A percentile compares a stretch with the other conserved stretches of the same genome.
phyloP scores from a whole-genome alignment of 805 yeast species.

The Barnettozyma siamensis region DNA sequence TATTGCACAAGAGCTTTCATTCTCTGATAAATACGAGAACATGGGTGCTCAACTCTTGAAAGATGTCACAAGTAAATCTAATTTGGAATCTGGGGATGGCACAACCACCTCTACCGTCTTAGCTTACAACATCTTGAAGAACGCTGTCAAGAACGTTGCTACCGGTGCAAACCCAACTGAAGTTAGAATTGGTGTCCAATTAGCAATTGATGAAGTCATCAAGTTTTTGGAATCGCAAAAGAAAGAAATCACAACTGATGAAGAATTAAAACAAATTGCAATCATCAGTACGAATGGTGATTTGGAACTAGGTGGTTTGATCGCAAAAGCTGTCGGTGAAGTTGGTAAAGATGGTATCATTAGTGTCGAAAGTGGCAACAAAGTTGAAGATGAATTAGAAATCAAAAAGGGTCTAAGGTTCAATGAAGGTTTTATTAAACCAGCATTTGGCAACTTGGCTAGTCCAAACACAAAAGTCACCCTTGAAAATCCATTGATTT shows the following conservation, averaged over 20 bases:
- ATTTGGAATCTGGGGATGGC: conserved; percentile 98
- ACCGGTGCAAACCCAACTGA: conserved; percentile 99
- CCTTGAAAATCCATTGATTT: conserved; percentile 85
- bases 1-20: conserved; percentile 79
- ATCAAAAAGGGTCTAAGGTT: conserved; percentile 98
- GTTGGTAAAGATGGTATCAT: conserved; percentile 99
- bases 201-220: conserved; percentile 93
- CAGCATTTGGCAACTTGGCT: conserved; percentile 76
- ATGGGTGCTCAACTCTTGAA: conserved; percentile 93
- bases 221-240: conserved; percentile 77
- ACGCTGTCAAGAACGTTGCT: conserved; percentile 93
- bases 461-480: conserved; percentile 90
- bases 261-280: conserved; percentile 96
- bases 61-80: conserved; percentile 96
- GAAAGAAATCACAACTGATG: conserved; percentile 89
- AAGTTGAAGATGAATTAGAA: conserved; percentile 92
- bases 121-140: conserved; percentile 93
- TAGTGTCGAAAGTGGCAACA: conserved; percentile 96
- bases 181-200: conserved; percentile 92
- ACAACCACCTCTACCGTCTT: conserved; percentile 96
- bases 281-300: conserved; percentile 98
- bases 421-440: conserved; percentile 95
- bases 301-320: conserved; percentile 79
- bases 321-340: conserved; percentile 96
- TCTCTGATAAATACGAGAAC: conserved; percentile 90